phyloP scores from a whole-genome alignment of 495 filamentous ascomycete species.

The Hypoxylon cercidicola region DNA sequence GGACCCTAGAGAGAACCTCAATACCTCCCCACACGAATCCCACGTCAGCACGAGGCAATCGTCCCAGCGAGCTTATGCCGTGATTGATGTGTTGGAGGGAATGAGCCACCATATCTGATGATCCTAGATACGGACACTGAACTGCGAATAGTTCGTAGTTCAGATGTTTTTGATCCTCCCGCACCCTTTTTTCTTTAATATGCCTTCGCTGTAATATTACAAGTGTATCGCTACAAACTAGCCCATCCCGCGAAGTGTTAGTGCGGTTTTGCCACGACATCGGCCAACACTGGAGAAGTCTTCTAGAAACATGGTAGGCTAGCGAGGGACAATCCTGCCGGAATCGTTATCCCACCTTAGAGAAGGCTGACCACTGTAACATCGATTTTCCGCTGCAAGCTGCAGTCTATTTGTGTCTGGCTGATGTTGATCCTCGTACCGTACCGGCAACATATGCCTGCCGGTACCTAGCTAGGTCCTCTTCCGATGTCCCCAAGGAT shows the following conservation, averaged over 20 bases:
- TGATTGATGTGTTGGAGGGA: slow-evolving; percentile 29
- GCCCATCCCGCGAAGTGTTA: not conserved
- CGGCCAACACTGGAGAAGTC: slow-evolving; percentile 9
- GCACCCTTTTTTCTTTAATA: not conserved
- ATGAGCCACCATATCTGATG: not conserved
- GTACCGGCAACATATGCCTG: not conserved
- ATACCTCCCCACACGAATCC: slow-evolving; percentile 18
- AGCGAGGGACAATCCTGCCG: not conserved
- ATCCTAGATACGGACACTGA: not conserved
- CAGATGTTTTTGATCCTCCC: too few species aligned
- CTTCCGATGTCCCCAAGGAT: not conserved
- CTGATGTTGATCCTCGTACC: not conserved
- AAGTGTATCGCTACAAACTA: not conserved
- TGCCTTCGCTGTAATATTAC: not conserved
- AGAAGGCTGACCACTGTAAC: not conserved
- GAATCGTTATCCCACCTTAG: not conserved
- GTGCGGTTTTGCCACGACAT: slow-evolving; percentile 21
- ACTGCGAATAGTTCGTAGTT: too few species aligned
- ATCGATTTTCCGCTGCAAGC: slow-evolving; percentile 6
- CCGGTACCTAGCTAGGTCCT: not conserved
- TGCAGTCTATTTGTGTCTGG: not conserved
- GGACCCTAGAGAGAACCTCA: slow-evolving; percentile 1
- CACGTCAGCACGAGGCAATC: slow-evolving; percentile 32
- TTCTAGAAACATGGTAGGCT: slow-evolving; percentile 11
- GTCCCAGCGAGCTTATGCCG: not conserved